phyloP scores from a whole-genome alignment of 306 rosid species.

The Vigna reflexopilosa region DNA sequence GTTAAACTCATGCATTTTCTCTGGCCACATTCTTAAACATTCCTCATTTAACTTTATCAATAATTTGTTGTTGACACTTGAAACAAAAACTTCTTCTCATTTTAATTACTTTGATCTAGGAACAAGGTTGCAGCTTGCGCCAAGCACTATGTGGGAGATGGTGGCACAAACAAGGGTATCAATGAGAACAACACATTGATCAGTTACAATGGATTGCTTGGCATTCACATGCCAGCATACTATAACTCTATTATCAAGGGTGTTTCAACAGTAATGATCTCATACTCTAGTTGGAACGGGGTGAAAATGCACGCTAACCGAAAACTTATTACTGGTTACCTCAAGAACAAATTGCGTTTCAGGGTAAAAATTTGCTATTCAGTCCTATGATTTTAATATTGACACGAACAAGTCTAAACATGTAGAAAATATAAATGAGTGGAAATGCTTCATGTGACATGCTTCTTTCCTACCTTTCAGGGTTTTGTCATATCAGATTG shows the following conservation, averaged over 20 bases:
- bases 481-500: constrained; percentile 60
- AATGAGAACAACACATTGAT: constrained; percentile 87
- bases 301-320: constrained; percentile 54
- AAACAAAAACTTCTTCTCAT: constrained; percentile 16
- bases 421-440: background rate
- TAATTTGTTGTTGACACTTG: constrained; percentile 23
- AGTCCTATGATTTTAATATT: background rate
- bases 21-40: constrained; percentile 9
- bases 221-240: constrained; percentile 56
- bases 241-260: constrained; percentile 53
- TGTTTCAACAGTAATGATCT: constrained; percentile 55
- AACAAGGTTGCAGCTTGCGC: constrained; percentile 96
- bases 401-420: background rate
- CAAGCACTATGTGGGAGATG: constrained; percentile 94
- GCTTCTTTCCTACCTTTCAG: constrained; percentile 38
- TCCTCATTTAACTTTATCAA: background rate
- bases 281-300: constrained; percentile 58
- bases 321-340: constrained; percentile 50
- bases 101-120: constrained; percentile 51
- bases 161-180: constrained; percentile 88
- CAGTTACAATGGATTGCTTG: constrained; percentile 61
- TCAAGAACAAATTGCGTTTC: constrained; percentile 52
- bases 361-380: constrained; percentile 36
- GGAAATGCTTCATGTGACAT: constrained; percentile 15
- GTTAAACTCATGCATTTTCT: background rate